Evolutionary conservation across 768 basidiomycete species (phyloP).

Genomic region (Leccinum arenicola): DNA sequence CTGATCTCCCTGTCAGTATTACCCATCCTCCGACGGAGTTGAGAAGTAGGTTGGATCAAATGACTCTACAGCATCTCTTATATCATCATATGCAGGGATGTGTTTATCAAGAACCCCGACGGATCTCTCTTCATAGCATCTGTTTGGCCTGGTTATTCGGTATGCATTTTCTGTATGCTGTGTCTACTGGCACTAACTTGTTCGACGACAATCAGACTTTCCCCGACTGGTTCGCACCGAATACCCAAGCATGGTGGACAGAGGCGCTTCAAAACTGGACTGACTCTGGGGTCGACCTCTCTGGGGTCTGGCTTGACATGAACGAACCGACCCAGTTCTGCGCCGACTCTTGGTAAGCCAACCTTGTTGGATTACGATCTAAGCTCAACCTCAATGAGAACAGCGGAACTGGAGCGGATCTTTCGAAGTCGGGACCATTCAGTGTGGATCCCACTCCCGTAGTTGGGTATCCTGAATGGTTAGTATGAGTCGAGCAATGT

Average conservation of each 20-base stretch:
- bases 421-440: slow-evolving; percentile 57
- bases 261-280: slow-evolving; percentile 59
- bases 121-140: slow-evolving; percentile 69
- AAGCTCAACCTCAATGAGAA: slow-evolving; percentile 1
- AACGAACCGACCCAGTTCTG: slow-evolving; percentile 69
- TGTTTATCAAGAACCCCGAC: slow-evolving; percentile 75
- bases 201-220: slow-evolving; percentile 39
- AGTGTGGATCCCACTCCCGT: slow-evolving; percentile 47
- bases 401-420: slow-evolving; percentile 51
- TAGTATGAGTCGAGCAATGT: background rate
- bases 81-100: slow-evolving; percentile 40
- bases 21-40: slow-evolving; percentile 61
- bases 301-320: slow-evolving; percentile 71
- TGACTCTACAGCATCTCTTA: background rate
- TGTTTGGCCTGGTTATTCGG: slow-evolving; percentile 78
- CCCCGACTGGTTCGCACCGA: slow-evolving; percentile 59
- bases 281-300: slow-evolving; percentile 50
- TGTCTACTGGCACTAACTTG: background rate
- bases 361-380: background rate
- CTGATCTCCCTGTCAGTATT: slow-evolving; percentile 44
- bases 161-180: slow-evolving; percentile 36
- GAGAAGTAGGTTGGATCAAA: slow-evolving; percentile 42
- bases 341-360: slow-evolving; percentile 51
- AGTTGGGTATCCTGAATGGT: slow-evolving; percentile 71
- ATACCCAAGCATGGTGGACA: slow-evolving; percentile 57